These are phyloP conservation scores for Eucalyptus marginata DNA, from an alignment of 345 rosid species.

Conservation along the genomic window DNA sequence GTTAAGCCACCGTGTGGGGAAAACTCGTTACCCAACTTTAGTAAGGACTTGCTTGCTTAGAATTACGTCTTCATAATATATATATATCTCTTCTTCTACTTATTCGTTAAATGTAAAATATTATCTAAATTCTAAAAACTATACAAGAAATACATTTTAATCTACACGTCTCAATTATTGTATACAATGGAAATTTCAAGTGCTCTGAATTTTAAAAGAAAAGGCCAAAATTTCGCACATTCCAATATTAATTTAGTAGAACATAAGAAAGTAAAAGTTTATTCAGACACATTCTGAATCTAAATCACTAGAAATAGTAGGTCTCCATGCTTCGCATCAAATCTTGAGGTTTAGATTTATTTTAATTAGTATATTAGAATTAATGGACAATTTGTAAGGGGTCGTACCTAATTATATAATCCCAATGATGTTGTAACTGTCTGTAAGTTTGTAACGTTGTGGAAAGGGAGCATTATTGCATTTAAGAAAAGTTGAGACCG, in stretches of 20 bases:
- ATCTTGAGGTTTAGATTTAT: too few species aligned
- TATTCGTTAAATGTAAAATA: too few species aligned
- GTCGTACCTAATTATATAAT: not conserved
- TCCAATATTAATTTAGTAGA: not conserved
- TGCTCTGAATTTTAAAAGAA: not conserved
- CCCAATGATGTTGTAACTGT: not conserved
- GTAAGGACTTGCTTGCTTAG: not conserved
- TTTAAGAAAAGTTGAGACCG: not conserved
- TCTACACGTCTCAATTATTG: not conserved
- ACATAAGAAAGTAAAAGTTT: too few species aligned
- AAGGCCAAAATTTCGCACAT: too few species aligned
- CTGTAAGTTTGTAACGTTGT: too few species aligned
- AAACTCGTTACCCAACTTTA: too few species aligned
- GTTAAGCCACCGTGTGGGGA: too few species aligned
- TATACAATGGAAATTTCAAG: not conserved
- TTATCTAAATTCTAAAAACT: too few species aligned
- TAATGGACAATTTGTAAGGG: not conserved
- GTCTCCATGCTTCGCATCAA: not conserved
- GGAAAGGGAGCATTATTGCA: not conserved
- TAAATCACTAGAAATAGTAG: not conserved
- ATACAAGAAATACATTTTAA: not conserved
- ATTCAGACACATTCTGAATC: too few species aligned
- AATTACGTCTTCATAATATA: too few species aligned
- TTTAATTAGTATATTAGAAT: too few species aligned
- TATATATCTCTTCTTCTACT: not conserved